These are phyloP conservation scores for Parafenestella ontariensis DNA, from an alignment of 2,329 filamentous ascomycete species.

Conservation along the genomic window DNA sequence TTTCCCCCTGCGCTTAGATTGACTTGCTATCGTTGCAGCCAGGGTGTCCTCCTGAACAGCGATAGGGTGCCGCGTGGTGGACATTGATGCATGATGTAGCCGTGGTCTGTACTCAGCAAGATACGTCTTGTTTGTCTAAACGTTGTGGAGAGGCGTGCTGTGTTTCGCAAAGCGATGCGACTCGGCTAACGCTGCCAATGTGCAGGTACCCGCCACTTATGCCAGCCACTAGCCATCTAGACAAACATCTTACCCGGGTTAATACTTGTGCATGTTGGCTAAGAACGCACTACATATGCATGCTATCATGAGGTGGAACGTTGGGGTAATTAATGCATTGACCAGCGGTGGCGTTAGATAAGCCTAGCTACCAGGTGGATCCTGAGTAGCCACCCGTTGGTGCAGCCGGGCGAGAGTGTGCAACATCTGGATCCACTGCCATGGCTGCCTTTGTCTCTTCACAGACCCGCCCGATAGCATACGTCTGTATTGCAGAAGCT, in stretches of 20 bases:
- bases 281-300: constrained; percentile 15
- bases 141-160: neutral
- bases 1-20: constrained; percentile 6
- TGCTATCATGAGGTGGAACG: constrained; percentile 4
- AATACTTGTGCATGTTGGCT: neutral
- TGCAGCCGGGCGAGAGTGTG: constrained; percentile 3
- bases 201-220: constrained; percentile 20
- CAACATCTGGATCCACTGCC: constrained; percentile 19
- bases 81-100: constrained; percentile 5
- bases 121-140: neutral
- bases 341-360: constrained; percentile 2
- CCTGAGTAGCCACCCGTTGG: neutral
- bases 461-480: constrained; percentile 37
- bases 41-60: neutral
- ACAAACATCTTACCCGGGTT: neutral
- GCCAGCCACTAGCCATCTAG: constrained; percentile 13
- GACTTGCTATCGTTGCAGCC: constrained; percentile 12
- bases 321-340: neutral
- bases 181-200: neutral
- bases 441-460: constrained; percentile 38
- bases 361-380: constrained; percentile 24
- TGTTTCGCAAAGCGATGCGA: neutral
- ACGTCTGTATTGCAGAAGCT: constrained; percentile 31
- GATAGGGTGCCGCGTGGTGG: constrained; percentile 1
- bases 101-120: neutral